Evolutionary conservation across 176 grass and related monocot genomes (phyloP).

Genomic region (Carex kokanica): DNA sequence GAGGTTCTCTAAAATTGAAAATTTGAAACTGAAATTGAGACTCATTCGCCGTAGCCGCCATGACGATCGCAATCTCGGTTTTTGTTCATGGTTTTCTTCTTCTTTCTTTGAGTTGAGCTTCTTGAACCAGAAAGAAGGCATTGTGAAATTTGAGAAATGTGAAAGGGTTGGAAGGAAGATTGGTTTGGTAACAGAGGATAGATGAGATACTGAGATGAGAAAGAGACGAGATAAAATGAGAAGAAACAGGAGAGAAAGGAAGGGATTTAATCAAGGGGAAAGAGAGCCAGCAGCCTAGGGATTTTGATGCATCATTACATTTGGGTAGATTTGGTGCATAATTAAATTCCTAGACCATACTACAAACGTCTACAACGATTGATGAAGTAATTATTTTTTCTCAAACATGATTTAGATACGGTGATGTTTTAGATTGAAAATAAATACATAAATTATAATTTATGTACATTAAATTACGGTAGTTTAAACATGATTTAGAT

Average conservation of each 20-base stretch:
- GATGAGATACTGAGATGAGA: background rate
- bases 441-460: background rate
- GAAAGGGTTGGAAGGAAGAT: background rate
- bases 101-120: slow-evolving; percentile 36
- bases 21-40: slow-evolving; percentile 13
- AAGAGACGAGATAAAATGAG: background rate
- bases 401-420: too few relatives aligned
- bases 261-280: background rate
- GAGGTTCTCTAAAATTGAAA: slow-evolving; percentile 48
- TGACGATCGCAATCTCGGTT: background rate
- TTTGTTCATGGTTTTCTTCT: background rate
- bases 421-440: background rate
- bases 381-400: background rate
- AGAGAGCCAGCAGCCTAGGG: background rate
- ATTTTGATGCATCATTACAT: too few relatives aligned
- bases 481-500: too few relatives aligned
- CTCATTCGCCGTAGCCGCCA: slow-evolving; percentile 1
- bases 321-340: background rate
- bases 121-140: slow-evolving; percentile 26
- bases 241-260: background rate
- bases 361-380: background rate
- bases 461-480: background rate
- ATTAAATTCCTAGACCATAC: background rate
- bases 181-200: background rate
- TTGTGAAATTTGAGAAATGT: background rate